These are phyloP conservation scores for Annulohypoxylon bovei DNA, from an alignment of 495 filamentous ascomycete species.

Conservation along the genomic window DNA sequence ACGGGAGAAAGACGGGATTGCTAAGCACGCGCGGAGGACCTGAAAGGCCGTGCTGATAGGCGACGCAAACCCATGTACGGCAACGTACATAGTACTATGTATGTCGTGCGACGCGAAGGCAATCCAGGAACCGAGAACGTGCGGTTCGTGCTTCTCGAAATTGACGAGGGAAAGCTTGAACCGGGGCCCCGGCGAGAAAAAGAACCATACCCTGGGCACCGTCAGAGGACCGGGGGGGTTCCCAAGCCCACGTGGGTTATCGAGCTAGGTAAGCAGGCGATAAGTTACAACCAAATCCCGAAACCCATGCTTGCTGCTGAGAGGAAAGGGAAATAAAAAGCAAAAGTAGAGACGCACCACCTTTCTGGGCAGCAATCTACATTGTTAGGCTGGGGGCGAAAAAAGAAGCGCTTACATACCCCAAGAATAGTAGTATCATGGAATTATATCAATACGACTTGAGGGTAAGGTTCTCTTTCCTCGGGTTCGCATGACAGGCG, in stretches of 20 bases:
- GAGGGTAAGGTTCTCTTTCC: neutral
- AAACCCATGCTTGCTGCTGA: neutral
- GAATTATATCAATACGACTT: conserved; percentile 14
- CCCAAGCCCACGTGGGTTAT: conserved; percentile 31
- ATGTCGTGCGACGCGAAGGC: conserved; percentile 22
- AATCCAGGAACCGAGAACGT: neutral
- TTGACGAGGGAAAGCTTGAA: neutral
- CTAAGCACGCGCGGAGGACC: neutral
- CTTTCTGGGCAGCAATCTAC: neutral
- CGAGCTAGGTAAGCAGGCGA: conserved; percentile 10
- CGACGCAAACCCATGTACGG: conserved; percentile 9
- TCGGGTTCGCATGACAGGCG: conserved; percentile 20
- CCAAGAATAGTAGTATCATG: conserved; percentile 10
- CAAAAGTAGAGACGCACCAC: neutral
- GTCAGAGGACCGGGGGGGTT: conserved; percentile 12
- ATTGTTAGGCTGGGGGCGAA: too few species aligned
- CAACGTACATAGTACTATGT: too few species aligned
- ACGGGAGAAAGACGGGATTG: conserved; percentile 1
- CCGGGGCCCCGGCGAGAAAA: conserved; percentile 7
- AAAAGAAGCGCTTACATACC: conserved; percentile 3
- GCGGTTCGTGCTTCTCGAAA: conserved; percentile 18
- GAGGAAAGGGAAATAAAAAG: neutral
- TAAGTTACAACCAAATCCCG: conserved; percentile 18
- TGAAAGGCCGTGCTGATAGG: neutral
- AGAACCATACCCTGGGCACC: conserved; percentile 2